Evolutionary conservation across 2,329 filamentous ascomycete genomes (phyloP), one percentile per base, ranked within the genome.

Genomic region (Ceratocystis colombiana): DNA sequence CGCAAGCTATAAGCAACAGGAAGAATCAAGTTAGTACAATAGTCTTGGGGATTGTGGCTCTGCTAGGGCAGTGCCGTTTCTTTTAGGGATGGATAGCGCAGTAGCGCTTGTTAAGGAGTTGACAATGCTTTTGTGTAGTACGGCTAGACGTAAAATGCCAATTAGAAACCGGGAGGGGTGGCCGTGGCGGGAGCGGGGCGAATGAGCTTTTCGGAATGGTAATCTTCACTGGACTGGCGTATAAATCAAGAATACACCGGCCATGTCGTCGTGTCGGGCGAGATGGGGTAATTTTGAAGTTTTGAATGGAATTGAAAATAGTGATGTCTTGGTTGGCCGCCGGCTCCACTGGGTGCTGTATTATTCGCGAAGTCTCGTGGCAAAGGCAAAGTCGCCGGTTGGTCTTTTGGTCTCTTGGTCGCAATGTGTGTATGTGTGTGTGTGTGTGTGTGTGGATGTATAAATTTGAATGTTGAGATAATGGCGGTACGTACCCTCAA

Each of bases 1-100:
- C 84, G 84, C 94, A 99, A 75, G 96, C 94, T 97, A 77, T 71
- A 72, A 64, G 96, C 94, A 97, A 77, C 71, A 72, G 64, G 64
- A 48, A 2, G 12, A 44, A 12, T 7, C 10, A 44, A 17, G 67
- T 66, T 64, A 68, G 61, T 50, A 62, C 25, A 44, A 41, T 20
- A 25, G n/a, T 22, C 30, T 41, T 59, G 0, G 33, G 22, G 41
- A 20, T 37, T 10, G 8, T 37, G 8, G 10, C 33, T 8, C 7
- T 37, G 33, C 1, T 12, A 37, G 33, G 10, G 8, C 33, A 6
- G 12, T 10, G 8, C 8, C 33, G 10, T 12, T 37, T 37, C 33
- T 37, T 12, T 0, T 2, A 37, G 20, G 12, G n/a, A 41, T 20
- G 1, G 28, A 20, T 17, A 6, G 28, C 15, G 4, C 30, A 10